Percentiles rank a stretch among this genome's conserved stretches.
phyloP scores from a whole-genome alignment of 1,284 basidiomycete genomes.

The Melampsora allii-populina region DNA sequence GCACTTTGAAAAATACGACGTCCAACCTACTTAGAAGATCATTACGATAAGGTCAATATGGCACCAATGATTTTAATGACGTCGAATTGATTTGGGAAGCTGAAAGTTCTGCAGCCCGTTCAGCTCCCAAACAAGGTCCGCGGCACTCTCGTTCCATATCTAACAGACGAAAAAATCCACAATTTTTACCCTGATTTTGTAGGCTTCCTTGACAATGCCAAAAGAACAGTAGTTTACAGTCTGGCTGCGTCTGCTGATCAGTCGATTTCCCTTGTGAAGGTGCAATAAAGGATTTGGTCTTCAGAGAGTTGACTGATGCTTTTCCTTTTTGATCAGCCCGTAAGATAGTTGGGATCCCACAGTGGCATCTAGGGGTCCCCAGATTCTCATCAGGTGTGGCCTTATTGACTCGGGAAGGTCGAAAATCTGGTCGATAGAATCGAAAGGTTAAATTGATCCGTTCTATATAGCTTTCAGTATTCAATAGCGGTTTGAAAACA shows the following conservation, averaged over 20 bases:
- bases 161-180: slow-evolving; percentile 74
- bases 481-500: slow-evolving; percentile 61
- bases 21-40: too few relatives aligned
- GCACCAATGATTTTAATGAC: too few relatives aligned
- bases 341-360: slow-evolving; percentile 70
- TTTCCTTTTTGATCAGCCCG: slow-evolving; percentile 56
- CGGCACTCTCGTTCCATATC: slow-evolving; percentile 71
- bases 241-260: slow-evolving; percentile 37
- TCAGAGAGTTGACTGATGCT: slow-evolving; percentile 45
- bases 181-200: slow-evolving; percentile 78
- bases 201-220: slow-evolving; percentile 80
- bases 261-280: not conserved
- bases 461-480: slow-evolving; percentile 13
- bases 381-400: slow-evolving; percentile 8
- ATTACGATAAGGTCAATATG: too few relatives aligned
- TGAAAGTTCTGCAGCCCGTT: not conserved
- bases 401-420: slow-evolving; percentile 63
- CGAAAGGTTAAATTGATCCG: slow-evolving; percentile 48
- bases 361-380: slow-evolving; percentile 64
- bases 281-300: not conserved
- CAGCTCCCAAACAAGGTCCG: slow-evolving; percentile 55
- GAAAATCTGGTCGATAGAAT: slow-evolving; percentile 81
- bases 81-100: not conserved
- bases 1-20: too few relatives aligned
- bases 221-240: slow-evolving; percentile 64